Base-by-base conservation (phyloP, 116 monocot species). In the Thalassia testudinum region DNA sequence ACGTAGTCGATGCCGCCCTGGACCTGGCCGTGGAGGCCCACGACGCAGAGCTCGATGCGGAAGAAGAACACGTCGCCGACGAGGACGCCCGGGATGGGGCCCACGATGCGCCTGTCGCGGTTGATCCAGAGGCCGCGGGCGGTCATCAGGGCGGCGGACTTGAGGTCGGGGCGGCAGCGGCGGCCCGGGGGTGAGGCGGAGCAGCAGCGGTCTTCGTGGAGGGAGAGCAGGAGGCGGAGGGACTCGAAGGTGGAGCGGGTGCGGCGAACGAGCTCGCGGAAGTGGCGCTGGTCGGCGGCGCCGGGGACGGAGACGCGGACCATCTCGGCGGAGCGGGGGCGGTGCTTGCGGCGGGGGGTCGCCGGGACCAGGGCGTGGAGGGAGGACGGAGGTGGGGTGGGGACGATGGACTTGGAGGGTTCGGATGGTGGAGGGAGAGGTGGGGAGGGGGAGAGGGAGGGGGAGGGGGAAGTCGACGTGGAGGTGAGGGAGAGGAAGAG, bases 1-100 rank as follows among this genome's bases (percentile, higher is more conserved):
- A 99, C 78, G 29, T 83, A 79, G 47, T 99, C 99, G 14, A 99
- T 99, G 7, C 99, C 99, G 16, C 86, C 99, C 69, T 99, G 99
- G 23, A 73, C 75, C 56, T 86, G 99, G 7, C 99, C 99, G 28
- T 99, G 99, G 19, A 99, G 58, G 2, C 99, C 99, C 21, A 90
- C 45, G 16, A 99, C 86, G 57, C 90, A 90, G 15, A 99, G 71
- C 70, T 99, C 99, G 60, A 86, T 90, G 23, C 99, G 60, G 48
- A 70, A 99, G 66, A 90, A 86, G 74, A 83, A 99, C 27, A 77
- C 57, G 49, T 99, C 99, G 7, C 99, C 99, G 14, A 99, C 70
- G 26, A 37, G 22, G 26, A 86, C 64, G 28, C 97, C 97, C 0
- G 86, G 85, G 43, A 99, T 79, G 18, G 90, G 24, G 12, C 97